Percentiles rank a stretch among this genome's conserved stretches.
Conservation (phyloP, 306 rosid species). For the Rubus parviflorus region DNA sequence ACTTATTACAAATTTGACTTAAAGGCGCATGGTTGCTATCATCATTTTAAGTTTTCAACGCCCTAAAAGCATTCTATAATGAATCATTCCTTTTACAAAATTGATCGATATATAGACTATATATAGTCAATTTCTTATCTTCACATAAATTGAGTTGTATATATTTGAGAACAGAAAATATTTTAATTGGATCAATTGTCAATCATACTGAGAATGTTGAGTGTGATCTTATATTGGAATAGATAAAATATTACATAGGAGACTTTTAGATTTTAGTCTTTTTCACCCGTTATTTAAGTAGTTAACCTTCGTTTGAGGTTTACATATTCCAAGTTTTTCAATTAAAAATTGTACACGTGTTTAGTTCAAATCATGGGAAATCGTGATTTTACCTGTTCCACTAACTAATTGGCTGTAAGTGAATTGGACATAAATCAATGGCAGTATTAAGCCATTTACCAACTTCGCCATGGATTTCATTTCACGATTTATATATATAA, state of each 20-base stretch:
- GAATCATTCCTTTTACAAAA: background rate
- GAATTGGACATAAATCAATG: constrained; percentile 28
- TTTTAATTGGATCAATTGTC: background rate
- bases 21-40: constrained; percentile 3
- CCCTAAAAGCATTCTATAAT: background rate
- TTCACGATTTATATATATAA: background rate
- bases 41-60: background rate
- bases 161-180: background rate
- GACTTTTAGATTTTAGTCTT: too few species aligned
- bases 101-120: background rate
- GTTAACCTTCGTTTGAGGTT: too few species aligned
- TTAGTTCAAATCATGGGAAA: background rate
- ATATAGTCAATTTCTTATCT: background rate
- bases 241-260: too few species aligned
- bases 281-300: too few species aligned
- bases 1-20: background rate
- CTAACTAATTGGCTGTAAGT: constrained; percentile 9
- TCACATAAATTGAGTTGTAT: background rate
- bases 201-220: background rate
- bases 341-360: too few species aligned
- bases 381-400: constrained; percentile 28
- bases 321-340: too few species aligned
- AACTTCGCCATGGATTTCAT: constrained; percentile 15
- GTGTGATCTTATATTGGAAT: background rate
- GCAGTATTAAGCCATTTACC: constrained; percentile 19